phyloP scores from a whole-genome alignment of 2,329 filamentous ascomycete species.

The Monilinia vaccinii-corymbosi region DNA sequence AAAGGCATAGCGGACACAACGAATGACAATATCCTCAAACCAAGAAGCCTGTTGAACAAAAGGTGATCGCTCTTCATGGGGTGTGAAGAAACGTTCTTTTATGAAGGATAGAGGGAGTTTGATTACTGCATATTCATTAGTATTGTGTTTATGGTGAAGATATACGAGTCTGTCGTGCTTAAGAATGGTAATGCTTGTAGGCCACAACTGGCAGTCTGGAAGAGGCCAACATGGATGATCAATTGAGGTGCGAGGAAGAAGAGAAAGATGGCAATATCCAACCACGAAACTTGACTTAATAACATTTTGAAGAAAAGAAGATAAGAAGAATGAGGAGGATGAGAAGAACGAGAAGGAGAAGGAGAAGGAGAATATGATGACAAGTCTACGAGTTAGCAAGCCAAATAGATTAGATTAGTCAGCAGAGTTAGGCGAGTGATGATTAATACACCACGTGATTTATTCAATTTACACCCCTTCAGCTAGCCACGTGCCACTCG shows the following conservation, averaged over 20 bases:
- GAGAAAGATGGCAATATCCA: slow-evolving; percentile 68
- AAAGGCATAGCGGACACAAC: slow-evolving; percentile 72
- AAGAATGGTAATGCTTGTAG: slow-evolving; percentile 61
- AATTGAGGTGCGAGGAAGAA: slow-evolving; percentile 64
- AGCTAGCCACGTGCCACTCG: neutral
- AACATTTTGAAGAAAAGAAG: slow-evolving; percentile 46
- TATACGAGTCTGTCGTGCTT: slow-evolving; percentile 36
- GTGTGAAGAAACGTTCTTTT: slow-evolving; percentile 45
- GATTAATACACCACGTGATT: too few species aligned
- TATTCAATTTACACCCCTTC: too few species aligned
- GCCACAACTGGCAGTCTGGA: slow-evolving; percentile 47
- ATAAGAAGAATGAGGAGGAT: neutral
- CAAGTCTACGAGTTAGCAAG: neutral
- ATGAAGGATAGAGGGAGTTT: slow-evolving; percentile 50
- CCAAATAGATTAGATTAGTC: neutral
- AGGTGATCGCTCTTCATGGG: slow-evolving; percentile 38
- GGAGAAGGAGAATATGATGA: neutral
- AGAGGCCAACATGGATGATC: slow-evolving; percentile 55
- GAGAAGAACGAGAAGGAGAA: neutral
- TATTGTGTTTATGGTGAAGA: neutral
- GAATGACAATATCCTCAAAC: slow-evolving; percentile 70
- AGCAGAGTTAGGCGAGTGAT: neutral
- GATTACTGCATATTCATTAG: slow-evolving; percentile 37
- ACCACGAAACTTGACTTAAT: slow-evolving; percentile 61
- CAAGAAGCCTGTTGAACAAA: slow-evolving; percentile 62